These are phyloP conservation scores for Apiospora rasikravindrae DNA, from an alignment of 2,329 filamentous ascomycete species.

Conservation along the genomic window DNA sequence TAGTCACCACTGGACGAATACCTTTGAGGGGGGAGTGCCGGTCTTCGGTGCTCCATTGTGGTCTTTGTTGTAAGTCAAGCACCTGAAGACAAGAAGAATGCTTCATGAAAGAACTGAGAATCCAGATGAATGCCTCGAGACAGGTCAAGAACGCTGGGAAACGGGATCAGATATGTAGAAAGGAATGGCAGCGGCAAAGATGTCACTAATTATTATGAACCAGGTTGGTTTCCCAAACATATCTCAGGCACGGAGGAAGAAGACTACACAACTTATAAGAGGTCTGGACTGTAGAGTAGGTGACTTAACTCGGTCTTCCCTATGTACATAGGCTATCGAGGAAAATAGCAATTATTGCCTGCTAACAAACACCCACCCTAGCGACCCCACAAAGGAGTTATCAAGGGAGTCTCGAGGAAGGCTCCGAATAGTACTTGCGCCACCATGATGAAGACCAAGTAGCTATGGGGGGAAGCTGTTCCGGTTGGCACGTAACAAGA, in stretches of 20 bases:
- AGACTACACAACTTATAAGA: slow-evolving; percentile 41
- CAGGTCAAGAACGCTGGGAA: slow-evolving; percentile 40
- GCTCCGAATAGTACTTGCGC: slow-evolving; percentile 34
- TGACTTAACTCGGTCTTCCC: slow-evolving; percentile 4
- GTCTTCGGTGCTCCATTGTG: slow-evolving; percentile 49
- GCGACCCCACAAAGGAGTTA: slow-evolving; percentile 27
- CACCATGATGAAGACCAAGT: slow-evolving; percentile 28
- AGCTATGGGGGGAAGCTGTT: slow-evolving; percentile 19
- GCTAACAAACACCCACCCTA: slow-evolving; percentile 31
- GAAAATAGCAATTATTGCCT: slow-evolving; percentile 31
- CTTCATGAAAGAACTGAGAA: slow-evolving; percentile 38
- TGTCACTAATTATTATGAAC: slow-evolving; percentile 35
- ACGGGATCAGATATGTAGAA: slow-evolving; percentile 42
- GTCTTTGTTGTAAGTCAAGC: slow-evolving; percentile 28
- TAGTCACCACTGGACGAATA: slow-evolving; percentile 55
- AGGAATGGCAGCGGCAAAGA: slow-evolving; percentile 44
- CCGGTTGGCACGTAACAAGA: slow-evolving; percentile 38
- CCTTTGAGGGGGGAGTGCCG: slow-evolving; percentile 57
- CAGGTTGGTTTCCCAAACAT: slow-evolving; percentile 31
- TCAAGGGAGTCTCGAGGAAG: slow-evolving; percentile 37
- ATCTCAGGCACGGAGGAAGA: slow-evolving; percentile 39
- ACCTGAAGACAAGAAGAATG: slow-evolving; percentile 38
- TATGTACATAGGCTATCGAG: slow-evolving; percentile 21
- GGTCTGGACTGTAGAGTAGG: slow-evolving; percentile 16
- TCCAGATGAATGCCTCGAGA: slow-evolving; percentile 39